Evolutionary conservation across 257 asterid genomes (phyloP).

Genomic region (Solanum piurae): DNA sequence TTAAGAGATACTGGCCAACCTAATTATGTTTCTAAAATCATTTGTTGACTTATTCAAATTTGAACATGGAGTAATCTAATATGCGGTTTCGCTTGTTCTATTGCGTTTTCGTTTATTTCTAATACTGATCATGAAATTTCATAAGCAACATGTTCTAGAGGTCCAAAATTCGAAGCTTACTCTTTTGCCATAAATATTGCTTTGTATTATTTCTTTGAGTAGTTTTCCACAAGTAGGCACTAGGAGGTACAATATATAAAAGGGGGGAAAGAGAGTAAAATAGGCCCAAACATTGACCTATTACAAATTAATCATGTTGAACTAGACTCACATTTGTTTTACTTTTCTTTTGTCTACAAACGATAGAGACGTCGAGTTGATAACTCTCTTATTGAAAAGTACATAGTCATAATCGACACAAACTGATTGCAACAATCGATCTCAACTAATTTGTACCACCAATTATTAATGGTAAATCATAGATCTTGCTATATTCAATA

Average conservation of each 20-base stretch:
- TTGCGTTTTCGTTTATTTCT: no score
- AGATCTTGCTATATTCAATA: slow-evolving; percentile 5
- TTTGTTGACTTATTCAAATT: background rate
- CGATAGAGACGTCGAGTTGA: background rate
- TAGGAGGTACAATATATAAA: background rate
- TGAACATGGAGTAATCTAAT: background rate
- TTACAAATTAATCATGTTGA: background rate
- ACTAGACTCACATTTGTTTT: background rate
- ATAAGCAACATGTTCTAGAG: background rate
- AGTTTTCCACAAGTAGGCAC: background rate
- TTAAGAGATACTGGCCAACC: background rate
- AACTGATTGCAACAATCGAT: background rate
- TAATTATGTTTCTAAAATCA: background rate
- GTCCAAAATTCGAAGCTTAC: background rate
- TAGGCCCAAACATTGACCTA: background rate
- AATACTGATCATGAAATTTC: no score
- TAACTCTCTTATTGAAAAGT: background rate
- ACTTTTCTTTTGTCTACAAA: background rate
- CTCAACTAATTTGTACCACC: background rate
- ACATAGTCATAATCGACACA: background rate
- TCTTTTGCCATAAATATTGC: no score
- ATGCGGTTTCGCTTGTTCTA: no score
- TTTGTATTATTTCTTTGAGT: background rate
- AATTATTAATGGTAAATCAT: background rate
- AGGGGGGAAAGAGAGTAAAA: background rate